Base-by-base conservation (phyloP, 805 yeast species). In the Lachancea sp. region DNA sequence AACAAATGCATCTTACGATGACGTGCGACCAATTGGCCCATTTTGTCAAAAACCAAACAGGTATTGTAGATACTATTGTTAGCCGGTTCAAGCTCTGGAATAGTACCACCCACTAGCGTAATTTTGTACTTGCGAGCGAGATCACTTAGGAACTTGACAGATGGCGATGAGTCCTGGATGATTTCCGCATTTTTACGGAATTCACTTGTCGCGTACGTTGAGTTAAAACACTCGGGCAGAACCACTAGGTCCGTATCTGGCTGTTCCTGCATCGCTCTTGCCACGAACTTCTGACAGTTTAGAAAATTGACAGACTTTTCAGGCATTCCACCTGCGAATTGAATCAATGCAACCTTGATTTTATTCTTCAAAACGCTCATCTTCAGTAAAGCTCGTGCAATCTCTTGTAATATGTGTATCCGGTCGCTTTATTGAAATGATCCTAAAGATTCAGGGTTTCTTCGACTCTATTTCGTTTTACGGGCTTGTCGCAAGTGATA, bases 221-320 rank as follows among this genome's bases (percentile, higher is more conserved):
- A 85, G 61, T 90, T 92, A 75, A 89, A 90, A 66, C 96, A 88
- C 65, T 92, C 97, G 7, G 98, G 98, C 23, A 92, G 68, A 48
- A 92, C 86, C 8, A 92, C 75, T 30, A 90, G 68, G 52, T 89
- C 83, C 6, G 81, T 74, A 6, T 79, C 75, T 13, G 77, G 70
- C 18, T 81, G 78, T 41, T 68, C 58, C 9, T 42, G 34, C 30
- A 80, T 45, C 1, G 97, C 97, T 42, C 73, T 75, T 17, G 70
- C 68, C 34, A 87, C 76, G 50, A 73, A 78, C 8, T 69, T 70
- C 36, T 74, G 70, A 4, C 85, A 95, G 50, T 82, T 79, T 36
- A 69, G 57, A 45, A 90, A 67, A 63, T 92, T 92, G 49, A 81
- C 82, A 1, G 75, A 63, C 61, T 92, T 92, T 61, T 86, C 89